Base-by-base conservation (phyloP, 2,329 filamentous ascomycete species). In the Sphaceloma murrayae region DNA sequence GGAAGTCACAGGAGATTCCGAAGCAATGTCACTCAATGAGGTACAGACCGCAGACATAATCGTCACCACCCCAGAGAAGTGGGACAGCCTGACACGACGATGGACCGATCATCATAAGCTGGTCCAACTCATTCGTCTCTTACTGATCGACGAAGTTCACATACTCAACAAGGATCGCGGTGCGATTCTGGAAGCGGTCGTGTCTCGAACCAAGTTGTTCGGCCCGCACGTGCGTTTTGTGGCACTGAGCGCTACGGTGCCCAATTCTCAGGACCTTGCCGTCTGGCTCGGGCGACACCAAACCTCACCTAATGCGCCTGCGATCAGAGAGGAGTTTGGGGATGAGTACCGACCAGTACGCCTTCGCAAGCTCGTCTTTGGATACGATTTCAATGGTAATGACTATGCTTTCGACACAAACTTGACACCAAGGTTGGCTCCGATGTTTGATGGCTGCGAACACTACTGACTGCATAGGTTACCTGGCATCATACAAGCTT, bases 121-220 rank as follows among this genome's bases (percentile, higher is more conserved):
- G 13, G 76, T 93, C 62, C 74, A 80, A 47, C 69, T 88, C 49
- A 75, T 93, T 34, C 83, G 81, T 48, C 65, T 94, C 0, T 85
- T 91, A 49, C 70, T 94, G 14, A 87, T 94, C 46, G 85, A 94
- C 53, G 85, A 94, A 56, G 84, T 93, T 0, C 85, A 94, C 52
- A 86, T 91, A 26, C 69, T 94, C 43, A 89, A 86, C 54, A 85
- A 91, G 54, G 65, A 72, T 3, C 77, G 85, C 17, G 85, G 85
- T 11, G 83, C 85, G 9, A 88, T 82, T 0, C 69, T 94, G 1
- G 85, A 94, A 58, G 82, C 82, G 3, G 80, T 93, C 2, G 82
- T 93, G 0, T 89, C 85, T 11, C 78, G 85, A 6, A 93, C 91
- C 85, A 91, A 91, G 60, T 80, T 80, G 0, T 77, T 85, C 34